Percentiles rank a stretch among this genome's conserved stretches.
phyloP scores from a whole-genome alignment of 352 stramenopile genomes.

The Globisporangium viniferum region DNA sequence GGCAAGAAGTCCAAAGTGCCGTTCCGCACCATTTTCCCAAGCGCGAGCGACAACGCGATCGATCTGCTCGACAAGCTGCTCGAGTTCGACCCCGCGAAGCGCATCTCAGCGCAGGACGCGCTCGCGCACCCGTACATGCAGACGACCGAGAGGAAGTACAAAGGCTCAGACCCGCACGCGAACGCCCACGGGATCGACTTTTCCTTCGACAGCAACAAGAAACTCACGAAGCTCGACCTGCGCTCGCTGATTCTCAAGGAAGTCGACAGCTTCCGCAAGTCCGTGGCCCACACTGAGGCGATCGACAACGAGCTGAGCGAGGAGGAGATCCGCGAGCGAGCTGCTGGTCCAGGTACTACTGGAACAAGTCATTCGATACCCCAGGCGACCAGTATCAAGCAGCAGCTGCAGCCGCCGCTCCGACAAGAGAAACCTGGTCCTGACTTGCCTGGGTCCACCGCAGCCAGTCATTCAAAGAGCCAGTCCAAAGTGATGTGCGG shows the following conservation, averaged over 20 bases:
- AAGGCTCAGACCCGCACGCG: slow-evolving; percentile 34
- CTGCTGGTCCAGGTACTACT: background rate
- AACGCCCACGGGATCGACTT: slow-evolving; percentile 44
- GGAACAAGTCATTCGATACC: background rate
- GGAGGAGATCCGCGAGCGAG: slow-evolving; percentile 14
- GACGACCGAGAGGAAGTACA: slow-evolving; percentile 65
- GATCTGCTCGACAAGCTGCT: slow-evolving; percentile 65
- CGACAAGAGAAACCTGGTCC: background rate
- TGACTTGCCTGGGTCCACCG: background rate
- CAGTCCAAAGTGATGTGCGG: slow-evolving; percentile 27
- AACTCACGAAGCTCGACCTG: slow-evolving; percentile 66
- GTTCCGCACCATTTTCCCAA: slow-evolving; percentile 51
- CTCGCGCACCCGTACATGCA: slow-evolving; percentile 71
- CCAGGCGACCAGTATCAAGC: background rate
- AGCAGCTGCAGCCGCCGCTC: background rate
- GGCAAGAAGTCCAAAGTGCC: slow-evolving; percentile 54
- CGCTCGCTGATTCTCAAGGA: slow-evolving; percentile 68
- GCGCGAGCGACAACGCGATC: slow-evolving; percentile 44
- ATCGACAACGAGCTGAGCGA: slow-evolving; percentile 6
- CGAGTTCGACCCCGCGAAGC: slow-evolving; percentile 57
- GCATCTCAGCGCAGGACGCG: slow-evolving; percentile 58
- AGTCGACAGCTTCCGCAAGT: slow-evolving; percentile 53
- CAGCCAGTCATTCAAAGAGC: background rate
- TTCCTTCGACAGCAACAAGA: slow-evolving; percentile 66
- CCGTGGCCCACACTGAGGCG: slow-evolving; percentile 14